Percentiles rank a stretch among this genome's conserved stretches.
These are phyloP conservation scores for Nakazawaea siamensis DNA, from an alignment of 805 yeast genomes.

Conservation along the genomic window DNA sequence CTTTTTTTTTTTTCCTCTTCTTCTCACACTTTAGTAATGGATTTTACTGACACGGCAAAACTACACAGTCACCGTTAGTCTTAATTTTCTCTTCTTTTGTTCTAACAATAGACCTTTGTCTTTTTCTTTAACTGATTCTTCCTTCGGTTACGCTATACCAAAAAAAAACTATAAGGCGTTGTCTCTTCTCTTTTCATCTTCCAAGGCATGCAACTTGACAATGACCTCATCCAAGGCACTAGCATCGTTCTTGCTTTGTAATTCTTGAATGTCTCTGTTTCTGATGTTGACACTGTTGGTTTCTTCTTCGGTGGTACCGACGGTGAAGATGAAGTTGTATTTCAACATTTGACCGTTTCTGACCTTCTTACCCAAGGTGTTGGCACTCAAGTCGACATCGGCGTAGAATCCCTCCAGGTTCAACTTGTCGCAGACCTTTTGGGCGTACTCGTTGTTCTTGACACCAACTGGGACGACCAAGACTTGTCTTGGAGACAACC, in stretches of 20 bases:
- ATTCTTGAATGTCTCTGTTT: slow-evolving; percentile 89
- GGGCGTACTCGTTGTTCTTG: slow-evolving; percentile 86
- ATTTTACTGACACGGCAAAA: neutral
- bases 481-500: slow-evolving; percentile 99
- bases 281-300: slow-evolving; percentile 84
- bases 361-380: slow-evolving; percentile 96
- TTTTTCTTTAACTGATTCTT: too few relatives aligned
- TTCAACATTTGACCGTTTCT: slow-evolving; percentile 93
- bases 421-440: slow-evolving; percentile 60
- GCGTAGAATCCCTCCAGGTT: slow-evolving; percentile 78
- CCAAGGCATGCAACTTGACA: slow-evolving; percentile 56
- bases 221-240: slow-evolving; percentile 67
- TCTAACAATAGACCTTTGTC: too few relatives aligned
- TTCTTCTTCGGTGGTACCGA: slow-evolving; percentile 89
- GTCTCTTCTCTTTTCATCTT: slow-evolving; percentile 67
- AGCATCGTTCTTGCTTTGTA: slow-evolving; percentile 89
- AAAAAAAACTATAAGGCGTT: slow-evolving; percentile 37
- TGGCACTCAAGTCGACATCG: slow-evolving; percentile 89
- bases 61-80: too few relatives aligned
- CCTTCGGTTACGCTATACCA: too few relatives aligned
- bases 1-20: too few relatives aligned
- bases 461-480: slow-evolving; percentile 96
- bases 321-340: slow-evolving; percentile 93
- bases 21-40: neutral
- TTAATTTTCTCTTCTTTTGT: too few relatives aligned